Base-by-base conservation (phyloP, 1,139 yeast species). In the Meyerozyma elateridarum region DNA sequence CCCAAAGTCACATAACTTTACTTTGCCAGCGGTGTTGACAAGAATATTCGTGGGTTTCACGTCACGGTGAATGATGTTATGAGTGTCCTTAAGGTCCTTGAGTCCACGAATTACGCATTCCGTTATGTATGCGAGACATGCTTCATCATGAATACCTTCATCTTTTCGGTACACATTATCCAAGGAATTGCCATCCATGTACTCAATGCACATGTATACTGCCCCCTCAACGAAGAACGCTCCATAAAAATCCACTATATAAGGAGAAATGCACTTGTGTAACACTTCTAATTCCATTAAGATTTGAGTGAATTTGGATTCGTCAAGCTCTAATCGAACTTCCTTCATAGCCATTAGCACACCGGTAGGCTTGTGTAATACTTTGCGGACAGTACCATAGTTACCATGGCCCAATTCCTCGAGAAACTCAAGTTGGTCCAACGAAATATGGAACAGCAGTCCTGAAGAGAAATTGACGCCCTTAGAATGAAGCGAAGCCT, bases 171-270 rank as follows among this genome's bases (percentile, higher is more conserved):
- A 91, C 15, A 91, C 70, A 51, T 83, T 85, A 56, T 91, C 96
- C 37, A 93, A 63, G 0, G 96, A 87, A 0, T 96, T 96, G 32
- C 96, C 97, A 57, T 89, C 95, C 99, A 91, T 91, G 57, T 80
- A 85, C 61, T 91, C 99, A 75, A 91, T 91, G 60, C 98, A 91
- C 85, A 93, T 88, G 61, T 89, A 91, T 26, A 91, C 98, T 0
- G 96, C 96, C 29, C 97, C 96, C 59, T 91, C 98, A 25, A 85
- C 89, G 52, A 91, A 91, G 50, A 91, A 91, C 0, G 97, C 98
- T 24, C 98, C 97, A 52, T 85, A 91, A 48, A 91, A 91, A 51
- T 89, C 96, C 32, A 91, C 96, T 52, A 91, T 88, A 54, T 76
- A 87, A 2, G 94, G 94, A 6, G 94, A 81, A 41, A 74, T 76